phyloP scores from a whole-genome alignment of 768 basidiomycete genomes.

The Mycena venus region DNA sequence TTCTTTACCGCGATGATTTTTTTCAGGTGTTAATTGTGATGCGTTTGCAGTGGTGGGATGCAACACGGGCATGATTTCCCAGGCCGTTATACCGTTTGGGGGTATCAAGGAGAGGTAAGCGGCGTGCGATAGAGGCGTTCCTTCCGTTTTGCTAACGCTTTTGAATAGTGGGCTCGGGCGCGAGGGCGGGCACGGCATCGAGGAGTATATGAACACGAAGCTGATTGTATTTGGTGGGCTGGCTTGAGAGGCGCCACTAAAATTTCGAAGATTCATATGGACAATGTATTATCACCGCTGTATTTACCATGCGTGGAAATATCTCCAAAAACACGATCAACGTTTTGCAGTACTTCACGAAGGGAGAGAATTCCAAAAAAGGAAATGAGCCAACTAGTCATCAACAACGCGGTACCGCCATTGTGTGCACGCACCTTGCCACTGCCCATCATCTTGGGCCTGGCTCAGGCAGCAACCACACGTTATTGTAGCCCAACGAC shows the following conservation, averaged over 20 bases:
- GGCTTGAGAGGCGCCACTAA: constrained; percentile 30
- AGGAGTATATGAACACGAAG: constrained; percentile 89
- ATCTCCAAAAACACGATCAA: too few relatives aligned
- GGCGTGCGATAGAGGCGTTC: not conserved
- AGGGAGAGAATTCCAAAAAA: not conserved
- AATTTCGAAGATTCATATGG: not conserved
- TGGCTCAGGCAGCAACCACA: not conserved
- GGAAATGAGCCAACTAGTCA: not conserved
- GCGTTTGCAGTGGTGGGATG: constrained; percentile 70
- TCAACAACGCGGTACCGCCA: not conserved
- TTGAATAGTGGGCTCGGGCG: constrained; percentile 66
- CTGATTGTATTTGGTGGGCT: constrained; percentile 86
- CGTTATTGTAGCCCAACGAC: not conserved
- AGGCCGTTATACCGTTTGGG: constrained; percentile 88
- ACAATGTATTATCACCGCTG: constrained; percentile 1
- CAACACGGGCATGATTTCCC: constrained; percentile 85
- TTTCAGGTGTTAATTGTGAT: constrained; percentile 8
- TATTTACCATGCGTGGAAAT: not conserved
- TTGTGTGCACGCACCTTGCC: not conserved
- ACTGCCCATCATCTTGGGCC: not conserved
- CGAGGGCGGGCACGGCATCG: constrained; percentile 92
- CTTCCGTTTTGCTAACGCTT: not conserved
- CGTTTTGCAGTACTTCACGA: too few relatives aligned
- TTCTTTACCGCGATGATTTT: too few relatives aligned
- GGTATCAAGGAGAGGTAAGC: constrained; percentile 85